Evolutionary conservation across 352 stramenopile genomes (phyloP).

Genomic region (Thalassiosira livingstoniorum): DNA sequence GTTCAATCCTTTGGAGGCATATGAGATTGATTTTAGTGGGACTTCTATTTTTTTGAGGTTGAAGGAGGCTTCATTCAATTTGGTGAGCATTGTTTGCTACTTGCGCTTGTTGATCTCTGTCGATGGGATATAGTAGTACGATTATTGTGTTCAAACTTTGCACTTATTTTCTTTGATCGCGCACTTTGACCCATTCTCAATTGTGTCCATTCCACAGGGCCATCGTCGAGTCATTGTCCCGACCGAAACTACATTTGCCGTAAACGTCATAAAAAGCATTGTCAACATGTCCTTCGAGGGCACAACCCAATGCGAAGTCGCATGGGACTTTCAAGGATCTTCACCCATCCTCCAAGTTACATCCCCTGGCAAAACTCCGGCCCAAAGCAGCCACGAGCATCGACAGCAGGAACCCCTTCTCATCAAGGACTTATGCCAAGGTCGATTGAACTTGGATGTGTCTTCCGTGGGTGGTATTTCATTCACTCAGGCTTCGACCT

Average conservation of each 20-base stretch:
- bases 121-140: no score
- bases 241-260: conserved; percentile 75
- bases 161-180: no score
- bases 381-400: conserved; percentile 76
- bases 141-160: no score
- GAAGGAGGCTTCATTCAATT: conserved; percentile 71
- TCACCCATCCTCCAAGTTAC: conserved; percentile 83
- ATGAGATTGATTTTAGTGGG: conserved; percentile 84
- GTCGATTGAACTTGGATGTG: conserved; percentile 81
- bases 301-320: conserved; percentile 79
- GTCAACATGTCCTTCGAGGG: conserved; percentile 85
- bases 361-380: conserved; percentile 68
- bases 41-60: conserved; percentile 69
- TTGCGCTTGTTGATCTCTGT: no score
- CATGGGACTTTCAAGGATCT: conserved; percentile 85
- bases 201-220: no score
- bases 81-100: conserved; percentile 46
- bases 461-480: conserved; percentile 83
- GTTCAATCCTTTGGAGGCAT: conserved; percentile 84
- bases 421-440: conserved; percentile 81
- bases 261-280: conserved; percentile 78
- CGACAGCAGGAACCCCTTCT: conserved; percentile 80
- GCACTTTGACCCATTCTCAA: no score
- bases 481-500: conserved; percentile 80
- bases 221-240: conserved; percentile 82